Conservation (phyloP, 1,139 yeast species). For the Petasospora fabianii region DNA sequence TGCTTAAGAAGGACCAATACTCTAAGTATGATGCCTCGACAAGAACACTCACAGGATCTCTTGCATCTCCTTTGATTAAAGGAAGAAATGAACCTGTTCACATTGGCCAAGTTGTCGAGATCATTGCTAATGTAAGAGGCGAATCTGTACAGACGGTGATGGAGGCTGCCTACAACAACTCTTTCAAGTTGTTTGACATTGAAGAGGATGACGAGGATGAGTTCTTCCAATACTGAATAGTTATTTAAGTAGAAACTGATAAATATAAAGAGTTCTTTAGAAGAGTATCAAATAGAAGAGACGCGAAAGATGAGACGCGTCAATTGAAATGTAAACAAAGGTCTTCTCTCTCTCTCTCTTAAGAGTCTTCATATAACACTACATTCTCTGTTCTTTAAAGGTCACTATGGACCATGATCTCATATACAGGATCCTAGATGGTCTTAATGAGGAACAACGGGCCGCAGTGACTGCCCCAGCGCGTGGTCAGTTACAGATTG, state of each 20-base stretch:
- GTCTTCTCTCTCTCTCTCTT: too few species aligned
- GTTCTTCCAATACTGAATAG: slow-evolving; percentile 14
- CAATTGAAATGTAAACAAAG: too few species aligned
- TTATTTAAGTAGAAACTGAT: background rate
- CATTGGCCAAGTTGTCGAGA: slow-evolving; percentile 77
- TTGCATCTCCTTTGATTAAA: slow-evolving; percentile 58
- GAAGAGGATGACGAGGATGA: slow-evolving; percentile 20
- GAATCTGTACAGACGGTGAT: slow-evolving; percentile 50
- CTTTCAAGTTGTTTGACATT: slow-evolving; percentile 52
- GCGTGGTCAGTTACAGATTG: slow-evolving; percentile 59
- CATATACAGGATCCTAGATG: slow-evolving; percentile 10
- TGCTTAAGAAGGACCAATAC: slow-evolving; percentile 63
- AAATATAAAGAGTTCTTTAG: background rate
- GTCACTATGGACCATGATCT: too few species aligned
- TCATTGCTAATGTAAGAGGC: slow-evolving; percentile 58
- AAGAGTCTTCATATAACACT: too few species aligned
- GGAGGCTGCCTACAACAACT: slow-evolving; percentile 61
- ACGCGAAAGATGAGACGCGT: too few species aligned
- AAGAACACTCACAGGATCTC: slow-evolving; percentile 30
- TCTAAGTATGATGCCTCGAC: slow-evolving; percentile 27
- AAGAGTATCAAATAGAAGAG: too few species aligned
- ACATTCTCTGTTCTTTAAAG: too few species aligned
- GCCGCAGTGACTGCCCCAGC: slow-evolving; percentile 58
- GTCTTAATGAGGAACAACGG: slow-evolving; percentile 55
- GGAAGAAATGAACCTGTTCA: slow-evolving; percentile 91